Evolutionary conservation across 345 rosid genomes (phyloP).

Genomic region (Nephelium lappaceum): DNA sequence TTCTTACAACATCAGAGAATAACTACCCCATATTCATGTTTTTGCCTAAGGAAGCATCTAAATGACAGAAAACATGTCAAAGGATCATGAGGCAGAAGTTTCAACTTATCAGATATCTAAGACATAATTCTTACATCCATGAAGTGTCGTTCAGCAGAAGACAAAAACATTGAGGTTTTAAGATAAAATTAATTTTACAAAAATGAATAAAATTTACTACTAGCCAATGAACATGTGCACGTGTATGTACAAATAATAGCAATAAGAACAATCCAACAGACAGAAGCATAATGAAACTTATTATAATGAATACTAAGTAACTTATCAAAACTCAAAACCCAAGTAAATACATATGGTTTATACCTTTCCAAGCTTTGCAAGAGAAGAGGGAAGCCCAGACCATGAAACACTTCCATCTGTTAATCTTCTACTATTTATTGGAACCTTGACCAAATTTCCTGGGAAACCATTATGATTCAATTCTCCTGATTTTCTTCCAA

Average conservation of each 20-base stretch:
- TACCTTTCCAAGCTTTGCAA: slow-evolving; percentile 94
- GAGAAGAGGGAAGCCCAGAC: slow-evolving; percentile 78
- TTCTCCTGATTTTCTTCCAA: slow-evolving; percentile 58
- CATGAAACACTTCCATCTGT: slow-evolving; percentile 73
- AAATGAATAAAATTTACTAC: slow-evolving; percentile 5
- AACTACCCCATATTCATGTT: neutral
- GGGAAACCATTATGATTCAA: slow-evolving; percentile 56
- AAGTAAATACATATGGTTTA: slow-evolving; percentile 13
- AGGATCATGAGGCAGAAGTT: neutral
- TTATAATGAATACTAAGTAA: neutral
- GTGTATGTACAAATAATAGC: neutral
- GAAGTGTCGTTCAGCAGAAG: neutral
- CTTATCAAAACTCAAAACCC: slow-evolving; percentile 21
- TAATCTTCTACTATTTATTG: slow-evolving; percentile 64
- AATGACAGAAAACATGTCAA: neutral
- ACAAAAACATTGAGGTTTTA: neutral
- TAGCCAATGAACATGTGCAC: neutral
- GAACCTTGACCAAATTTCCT: slow-evolving; percentile 73
- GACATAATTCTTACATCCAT: neutral
- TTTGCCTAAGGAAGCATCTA: neutral
- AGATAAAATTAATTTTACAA: neutral
- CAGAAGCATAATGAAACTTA: slow-evolving; percentile 11
- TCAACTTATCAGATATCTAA: neutral
- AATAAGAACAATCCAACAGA: neutral
- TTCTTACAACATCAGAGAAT: neutral